Evolutionary conservation across 306 rosid species (phyloP), one percentile per base, ranked within the genome.

Genomic region (Pyrus betulifolia): DNA sequence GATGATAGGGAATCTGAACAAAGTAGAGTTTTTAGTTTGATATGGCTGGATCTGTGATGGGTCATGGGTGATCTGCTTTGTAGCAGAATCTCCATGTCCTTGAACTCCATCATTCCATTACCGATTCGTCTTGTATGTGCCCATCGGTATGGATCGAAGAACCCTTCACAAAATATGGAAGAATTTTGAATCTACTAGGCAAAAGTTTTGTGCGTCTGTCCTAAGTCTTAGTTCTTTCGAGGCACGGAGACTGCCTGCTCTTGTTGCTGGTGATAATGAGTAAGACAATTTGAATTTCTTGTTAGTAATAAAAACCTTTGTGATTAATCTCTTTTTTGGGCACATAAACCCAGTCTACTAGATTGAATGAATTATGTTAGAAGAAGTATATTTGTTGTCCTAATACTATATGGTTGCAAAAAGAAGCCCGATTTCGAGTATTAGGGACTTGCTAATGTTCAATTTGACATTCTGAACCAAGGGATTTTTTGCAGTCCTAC

Each of bases 11-110:
- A 42, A 28, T 75, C 52, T 70, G 73, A 74, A 69, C 69, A 13
- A 18, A 49, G 21, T 68, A 42, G 70, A 70, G 38, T 52, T 63
- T 75, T 76, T 60, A 76, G 35, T 65, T 64, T 81, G 3, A 14
- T 52, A 63, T 70, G 67, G 78, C 64, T 55, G 80, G 80, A 81
- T 81, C 77, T 76, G 55, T 15, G 27, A 69, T 75, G 67, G 76
- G 64, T 74, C 60, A 46, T 33, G 76, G 75, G 66, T 49, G 79
- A 35, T 79, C 82, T 73, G 78, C 42, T 57, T 2, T 67, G 22
- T 21, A 40, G 74, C 70, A 25, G 79, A 73, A 45, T 59, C 38
- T 33, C 31, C 75, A 59, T 65, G 74, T 25, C 78, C 70, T 67
- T 65, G 51, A 64, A 51, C 67, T 55, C 57, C 57, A 67, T 54